Evolutionary conservation across 495 filamentous ascomycete species (phyloP), one percentile per base, ranked within the genome.

Genomic region (Podospora pseudopauciseta): DNA sequence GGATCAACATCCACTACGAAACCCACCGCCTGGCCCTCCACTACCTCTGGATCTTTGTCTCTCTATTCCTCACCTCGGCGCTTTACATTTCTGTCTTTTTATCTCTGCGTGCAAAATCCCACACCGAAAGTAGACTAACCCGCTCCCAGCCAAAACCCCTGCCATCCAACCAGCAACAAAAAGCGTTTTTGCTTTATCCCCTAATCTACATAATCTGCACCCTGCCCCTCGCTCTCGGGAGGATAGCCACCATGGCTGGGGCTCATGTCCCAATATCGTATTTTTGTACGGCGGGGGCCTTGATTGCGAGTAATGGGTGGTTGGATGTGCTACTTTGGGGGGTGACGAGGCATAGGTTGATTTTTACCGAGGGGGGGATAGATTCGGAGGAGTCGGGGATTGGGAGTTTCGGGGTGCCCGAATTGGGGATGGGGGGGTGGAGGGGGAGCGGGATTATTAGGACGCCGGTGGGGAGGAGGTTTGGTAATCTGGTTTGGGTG

Each of bases 11-110:
- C 54, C 75, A 82, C 1, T 91, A 87, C 76, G 83, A 87, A 66
- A 71, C 75, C 5, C 80, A 87, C 55, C 90, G 90, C 69, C 84
- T 94, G 0, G 87, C 85, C 81, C 84, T 89, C 20, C 91, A 94
- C 72, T 94, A 94, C 73, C 82, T 93, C 69, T 94, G 88, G 86
- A 91, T 93, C 76, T 92, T 93, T 78, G 77, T 92, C 59, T 81
- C 85, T 64, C 85, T 92, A 68, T 86, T 89, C 71, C 74, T 86
- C 20, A 91, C 89, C 15, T 82, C 88, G 60, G 66, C 81, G 55
- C 82, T 92, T 16, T 94, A 94, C 76, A 79, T 80, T 1, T 76
- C 88, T 65, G 87, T 91, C 75, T 90, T 86, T 77, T 71, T 90
- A 67, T 84, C 82, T 66, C 83, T 92, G 2, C 82, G 74, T 13